Evolutionary conservation across 495 filamentous ascomycete species (phyloP).

Genomic region (Neurospora pannonica): DNA sequence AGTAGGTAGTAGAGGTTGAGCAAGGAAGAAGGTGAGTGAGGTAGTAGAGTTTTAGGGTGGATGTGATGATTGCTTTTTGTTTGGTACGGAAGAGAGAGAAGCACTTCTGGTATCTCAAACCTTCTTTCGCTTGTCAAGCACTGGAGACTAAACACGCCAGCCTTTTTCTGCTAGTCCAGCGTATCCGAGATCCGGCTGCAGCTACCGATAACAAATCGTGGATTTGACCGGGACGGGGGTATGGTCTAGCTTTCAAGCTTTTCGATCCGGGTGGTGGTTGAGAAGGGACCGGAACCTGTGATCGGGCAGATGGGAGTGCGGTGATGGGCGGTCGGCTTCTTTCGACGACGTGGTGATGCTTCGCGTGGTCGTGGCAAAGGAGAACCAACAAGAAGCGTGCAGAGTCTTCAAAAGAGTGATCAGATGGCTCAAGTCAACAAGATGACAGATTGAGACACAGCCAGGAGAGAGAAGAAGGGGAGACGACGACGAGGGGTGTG

Average conservation of each 20-base stretch:
- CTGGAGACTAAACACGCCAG: constrained; percentile 10
- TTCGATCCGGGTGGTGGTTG: neutral
- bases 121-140: constrained; percentile 22
- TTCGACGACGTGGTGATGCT: neutral
- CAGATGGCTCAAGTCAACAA: neutral
- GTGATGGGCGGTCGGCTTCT: neutral
- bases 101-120: constrained; percentile 27
- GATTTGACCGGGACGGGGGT: neutral
- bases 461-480: neutral
- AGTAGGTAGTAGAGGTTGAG: constrained; percentile 1
- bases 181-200: neutral
- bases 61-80: constrained; percentile 14
- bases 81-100: constrained; percentile 9
- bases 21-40: constrained; percentile 3
- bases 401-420: neutral
- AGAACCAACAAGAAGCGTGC: neutral
- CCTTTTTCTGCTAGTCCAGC: neutral
- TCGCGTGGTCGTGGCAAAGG: neutral
- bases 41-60: constrained; percentile 1
- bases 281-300: neutral
- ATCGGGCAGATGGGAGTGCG: neutral
- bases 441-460: neutral
- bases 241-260: neutral
- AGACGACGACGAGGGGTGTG: neutral
- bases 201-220: neutral